A percentile compares a stretch with the other conserved stretches of the same genome.
Conservation (phyloP, 2,329 filamentous ascomycete species). For the Emergomyces orientalis region DNA sequence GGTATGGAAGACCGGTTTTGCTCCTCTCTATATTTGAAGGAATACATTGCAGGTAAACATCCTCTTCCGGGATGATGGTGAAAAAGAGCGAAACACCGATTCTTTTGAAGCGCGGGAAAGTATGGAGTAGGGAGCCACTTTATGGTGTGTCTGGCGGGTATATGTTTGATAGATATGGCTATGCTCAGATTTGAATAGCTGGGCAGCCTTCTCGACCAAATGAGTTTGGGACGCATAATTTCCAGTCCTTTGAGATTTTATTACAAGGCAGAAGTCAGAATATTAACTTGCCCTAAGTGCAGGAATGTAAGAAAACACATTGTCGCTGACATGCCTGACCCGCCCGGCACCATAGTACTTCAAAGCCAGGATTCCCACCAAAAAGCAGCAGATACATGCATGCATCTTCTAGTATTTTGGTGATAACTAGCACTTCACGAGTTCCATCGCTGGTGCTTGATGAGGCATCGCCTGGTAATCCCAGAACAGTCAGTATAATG, state of each 20-base stretch:
- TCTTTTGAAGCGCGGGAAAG: constrained; percentile 6
- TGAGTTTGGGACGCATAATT: constrained; percentile 5
- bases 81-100: background rate
- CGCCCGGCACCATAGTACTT: background rate
- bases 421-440: background rate
- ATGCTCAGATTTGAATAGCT: constrained; percentile 7
- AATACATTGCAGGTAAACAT: constrained; percentile 2
- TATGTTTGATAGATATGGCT: constrained; percentile 3
- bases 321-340: background rate
- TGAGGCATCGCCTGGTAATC: background rate
- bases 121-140: background rate
- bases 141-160: background rate
- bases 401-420: constrained; percentile 1
- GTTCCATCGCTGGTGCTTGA: background rate
- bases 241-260: constrained; percentile 1
- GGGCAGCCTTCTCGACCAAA: constrained; percentile 5
- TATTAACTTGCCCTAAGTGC: background rate
- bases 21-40: constrained; percentile 8
- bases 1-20: constrained; percentile 7
- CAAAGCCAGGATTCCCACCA: background rate
- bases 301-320: background rate
- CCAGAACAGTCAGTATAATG: no score
- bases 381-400: background rate
- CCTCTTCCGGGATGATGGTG: constrained; percentile 3
- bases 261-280: background rate